These are phyloP conservation scores for Paxillus ammoniavirescens DNA, from an alignment of 768 basidiomycete genomes.

Conservation along the genomic window DNA sequence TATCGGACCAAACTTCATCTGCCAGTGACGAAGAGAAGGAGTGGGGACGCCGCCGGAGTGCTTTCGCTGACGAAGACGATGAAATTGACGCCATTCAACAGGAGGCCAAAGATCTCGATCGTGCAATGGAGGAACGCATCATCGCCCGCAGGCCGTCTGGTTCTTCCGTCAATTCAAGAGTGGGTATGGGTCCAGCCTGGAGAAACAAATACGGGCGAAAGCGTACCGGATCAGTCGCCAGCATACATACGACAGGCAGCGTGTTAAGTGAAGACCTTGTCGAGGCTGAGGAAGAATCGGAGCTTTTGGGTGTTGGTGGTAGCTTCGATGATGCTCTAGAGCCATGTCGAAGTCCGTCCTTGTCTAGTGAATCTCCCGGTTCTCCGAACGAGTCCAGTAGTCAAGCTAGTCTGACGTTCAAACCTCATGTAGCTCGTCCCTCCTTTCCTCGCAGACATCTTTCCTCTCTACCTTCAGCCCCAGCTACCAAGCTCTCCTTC, in stretches of 20 bases:
- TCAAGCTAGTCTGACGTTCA: constrained; percentile 23
- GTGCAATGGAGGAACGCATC: constrained; percentile 83
- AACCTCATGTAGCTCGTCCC: constrained; percentile 10
- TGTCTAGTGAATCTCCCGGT: constrained; percentile 35
- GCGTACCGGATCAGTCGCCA: constrained; percentile 74
- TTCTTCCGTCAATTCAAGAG: constrained; percentile 61
- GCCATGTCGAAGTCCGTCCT: constrained; percentile 32
- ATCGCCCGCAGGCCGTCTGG: constrained; percentile 70
- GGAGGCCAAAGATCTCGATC: constrained; percentile 82
- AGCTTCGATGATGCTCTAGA: constrained; percentile 49
- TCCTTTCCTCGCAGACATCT: constrained; percentile 1
- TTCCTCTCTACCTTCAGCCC: constrained; percentile 49
- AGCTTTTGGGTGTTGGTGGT: constrained; percentile 66
- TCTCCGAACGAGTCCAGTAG: constrained; percentile 31
- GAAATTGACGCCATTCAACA: constrained; percentile 62
- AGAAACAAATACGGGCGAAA: constrained; percentile 66
- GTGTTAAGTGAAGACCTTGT: constrained; percentile 77
- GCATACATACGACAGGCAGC: constrained; percentile 64
- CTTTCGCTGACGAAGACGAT: constrained; percentile 42
- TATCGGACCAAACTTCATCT: constrained; percentile 54
- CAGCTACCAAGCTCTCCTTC: constrained; percentile 60
- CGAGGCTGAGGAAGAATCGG: constrained; percentile 79
- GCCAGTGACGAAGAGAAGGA: constrained; percentile 72
- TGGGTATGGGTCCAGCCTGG: constrained; percentile 70
- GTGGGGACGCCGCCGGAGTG: constrained; percentile 69